phyloP scores from a whole-genome alignment of 106 monocot species.

The Dendrobium huoshanense region DNA sequence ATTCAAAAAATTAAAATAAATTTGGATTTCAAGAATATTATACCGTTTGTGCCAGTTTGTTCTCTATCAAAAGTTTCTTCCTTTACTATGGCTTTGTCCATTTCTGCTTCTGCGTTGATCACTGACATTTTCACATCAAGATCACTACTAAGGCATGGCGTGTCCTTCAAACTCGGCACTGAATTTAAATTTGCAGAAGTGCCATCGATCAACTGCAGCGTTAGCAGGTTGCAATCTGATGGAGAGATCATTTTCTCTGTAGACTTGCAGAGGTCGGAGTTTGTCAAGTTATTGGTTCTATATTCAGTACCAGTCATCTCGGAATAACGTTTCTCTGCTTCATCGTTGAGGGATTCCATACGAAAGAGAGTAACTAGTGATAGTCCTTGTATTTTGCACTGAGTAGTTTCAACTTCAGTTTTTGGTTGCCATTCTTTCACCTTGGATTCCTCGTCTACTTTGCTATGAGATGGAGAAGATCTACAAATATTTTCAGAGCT shows the following conservation, averaged over 20 bases:
- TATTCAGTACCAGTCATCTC: conserved; percentile 29
- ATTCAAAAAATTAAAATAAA: not conserved
- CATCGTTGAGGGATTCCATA: conserved; percentile 23
- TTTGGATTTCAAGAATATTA: not conserved
- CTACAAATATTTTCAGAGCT: not conserved
- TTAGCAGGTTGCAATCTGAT: conserved; percentile 21
- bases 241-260: conserved; percentile 44
- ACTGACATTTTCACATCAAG: conserved; percentile 5
- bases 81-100: not conserved
- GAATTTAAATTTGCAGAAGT: conserved; percentile 12
- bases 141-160: conserved; percentile 1
- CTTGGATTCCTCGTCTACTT: not conserved
- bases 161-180: conserved; percentile 12
- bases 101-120: not conserved
- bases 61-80: conserved; percentile 12
- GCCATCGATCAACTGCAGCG: conserved; percentile 15
- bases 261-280: conserved; percentile 13
- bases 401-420: not conserved
- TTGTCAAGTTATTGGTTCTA: conserved; percentile 2
- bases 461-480: not conserved
- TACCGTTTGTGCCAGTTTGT: conserved; percentile 19
- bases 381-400: no score
- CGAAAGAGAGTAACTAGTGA: not conserved
- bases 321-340: conserved; percentile 49
- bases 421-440: not conserved